Evolutionary conservation across 2,329 filamentous ascomycete genomes (phyloP), one percentile per base, ranked within the genome.

Genomic region (Cordyceps cateniannulata): DNA sequence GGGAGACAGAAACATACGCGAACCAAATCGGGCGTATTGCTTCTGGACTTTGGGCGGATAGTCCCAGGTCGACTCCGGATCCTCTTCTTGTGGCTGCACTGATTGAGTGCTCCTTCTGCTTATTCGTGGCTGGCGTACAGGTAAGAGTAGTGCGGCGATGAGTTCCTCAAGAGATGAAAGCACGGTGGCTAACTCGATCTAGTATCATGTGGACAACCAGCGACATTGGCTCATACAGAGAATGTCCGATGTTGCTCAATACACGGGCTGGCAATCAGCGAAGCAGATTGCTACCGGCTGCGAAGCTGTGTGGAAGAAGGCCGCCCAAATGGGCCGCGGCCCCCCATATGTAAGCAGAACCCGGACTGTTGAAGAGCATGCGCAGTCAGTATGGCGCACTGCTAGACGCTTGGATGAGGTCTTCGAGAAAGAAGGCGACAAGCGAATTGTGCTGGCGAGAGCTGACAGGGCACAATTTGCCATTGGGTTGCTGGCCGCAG

Each of bases 241-340:
- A 29, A 80, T 97, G 60, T 82, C 86, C 66, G 87, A 91, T 66
- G 87, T 96, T 44, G 85, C 89, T 2, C 84, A 87, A 1, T 79
- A 95, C 8, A 96, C 91, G 0, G 95, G 95, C 0, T 97, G 91
- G 89, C 88, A 91, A 67, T 91, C 89, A 1, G 89, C 91, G 1
- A 83, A 85, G 38, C 85, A 92, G 45, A 93, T 97, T 64, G 91
- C 91, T 0, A 81, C 84, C 53, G 92, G 91, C 1, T 96, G 91
- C 71, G 93, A 98, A 73, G 87, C 86, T 3, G 83, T 86, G 0
- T 99, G 95, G 95, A 81, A 84, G 62, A 90, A 87, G 69, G 86
- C 89, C 1, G 88, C 85, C 3, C 82, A 87, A 63, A 78, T 89
- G 66, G 90, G 90, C 0, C 82, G 85, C 50, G 93, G 92, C 0